Evolutionary conservation across 2,329 filamentous ascomycete species (phyloP).

Genomic region (Fusarium succisae): DNA sequence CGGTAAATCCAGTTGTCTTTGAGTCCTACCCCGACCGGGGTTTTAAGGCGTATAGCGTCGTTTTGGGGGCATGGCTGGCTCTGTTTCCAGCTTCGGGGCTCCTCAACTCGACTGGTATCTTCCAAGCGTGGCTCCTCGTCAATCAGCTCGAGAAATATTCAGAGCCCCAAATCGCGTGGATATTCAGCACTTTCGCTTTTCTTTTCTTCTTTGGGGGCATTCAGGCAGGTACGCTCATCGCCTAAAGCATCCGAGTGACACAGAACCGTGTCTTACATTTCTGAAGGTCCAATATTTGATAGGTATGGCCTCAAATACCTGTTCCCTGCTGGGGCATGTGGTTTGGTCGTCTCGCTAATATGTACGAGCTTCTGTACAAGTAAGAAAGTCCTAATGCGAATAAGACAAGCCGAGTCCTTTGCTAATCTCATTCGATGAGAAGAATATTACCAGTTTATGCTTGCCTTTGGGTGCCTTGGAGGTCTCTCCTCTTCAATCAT

Average conservation of each 20-base stretch:
- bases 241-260: not conserved
- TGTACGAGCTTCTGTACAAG: not conserved
- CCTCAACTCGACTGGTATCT: not conserved
- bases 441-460: not conserved
- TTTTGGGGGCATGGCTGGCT: not conserved
- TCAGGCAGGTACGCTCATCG: not conserved
- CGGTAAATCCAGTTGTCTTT: rapidly evolving
- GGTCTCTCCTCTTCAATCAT: not conserved
- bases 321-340: not conserved
- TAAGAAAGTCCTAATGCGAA: rapidly evolving
- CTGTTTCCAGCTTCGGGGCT: not conserved
- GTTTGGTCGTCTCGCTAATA: rapidly evolving
- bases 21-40: not conserved
- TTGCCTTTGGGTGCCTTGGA: not conserved
- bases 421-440: not conserved
- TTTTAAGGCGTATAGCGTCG: not conserved
- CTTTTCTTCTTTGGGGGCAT: not conserved
- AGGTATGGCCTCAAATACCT: not conserved
- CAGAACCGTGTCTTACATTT: not conserved
- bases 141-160: rapidly evolving
- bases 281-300: not conserved
- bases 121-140: not conserved
- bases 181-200: not conserved
- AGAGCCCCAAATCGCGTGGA: not conserved
- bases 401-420: rapidly evolving